Percentiles rank a stretch among this genome's conserved stretches.
Evolutionary conservation across 1,139 yeast species (phyloP).

Genomic region (Saccharomycopsis hybrid): DNA sequence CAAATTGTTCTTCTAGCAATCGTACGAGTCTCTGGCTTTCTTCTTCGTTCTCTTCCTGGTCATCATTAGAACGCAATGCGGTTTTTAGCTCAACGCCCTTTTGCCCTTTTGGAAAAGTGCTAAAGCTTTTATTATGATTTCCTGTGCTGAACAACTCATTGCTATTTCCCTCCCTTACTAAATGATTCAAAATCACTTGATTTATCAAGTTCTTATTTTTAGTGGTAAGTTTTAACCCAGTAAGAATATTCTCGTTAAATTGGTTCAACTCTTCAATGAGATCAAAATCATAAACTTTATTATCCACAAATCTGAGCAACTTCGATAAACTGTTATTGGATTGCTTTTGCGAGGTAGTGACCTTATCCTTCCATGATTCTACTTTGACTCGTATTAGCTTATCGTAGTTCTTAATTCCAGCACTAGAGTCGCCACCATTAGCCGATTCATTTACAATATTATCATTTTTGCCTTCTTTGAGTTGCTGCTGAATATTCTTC

Average conservation of each 20-base stretch:
- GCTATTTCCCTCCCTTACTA: conserved; percentile 7
- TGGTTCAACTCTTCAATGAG: conserved; percentile 10
- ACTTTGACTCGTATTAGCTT: not conserved
- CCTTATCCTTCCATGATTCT: conserved; percentile 12
- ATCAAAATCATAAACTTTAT: conserved; percentile 19
- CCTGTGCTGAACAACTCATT: not conserved
- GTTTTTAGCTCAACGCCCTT: too few species aligned
- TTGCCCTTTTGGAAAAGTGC: not conserved
- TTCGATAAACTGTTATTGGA: conserved; percentile 8
- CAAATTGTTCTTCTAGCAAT: conserved; percentile 10
- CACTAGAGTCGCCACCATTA: too few species aligned
- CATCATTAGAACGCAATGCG: not conserved
- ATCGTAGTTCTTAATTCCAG: not conserved
- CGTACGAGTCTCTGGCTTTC: too few species aligned
- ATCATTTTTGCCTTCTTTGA: not conserved
- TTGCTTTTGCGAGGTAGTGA: conserved; percentile 11
- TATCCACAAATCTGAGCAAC: conserved; percentile 15
- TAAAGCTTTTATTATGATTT: too few species aligned
- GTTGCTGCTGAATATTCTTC: conserved; percentile 1
- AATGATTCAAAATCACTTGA: conserved; percentile 17
- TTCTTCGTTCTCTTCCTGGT: too few species aligned
- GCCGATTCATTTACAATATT: not conserved
- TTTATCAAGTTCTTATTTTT: conserved; percentile 16
- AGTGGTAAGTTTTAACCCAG: conserved; percentile 9
- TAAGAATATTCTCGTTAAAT: conserved; percentile 5